phyloP scores from a whole-genome alignment of 352 stramenopile species.

The Pythium brassicae region DNA sequence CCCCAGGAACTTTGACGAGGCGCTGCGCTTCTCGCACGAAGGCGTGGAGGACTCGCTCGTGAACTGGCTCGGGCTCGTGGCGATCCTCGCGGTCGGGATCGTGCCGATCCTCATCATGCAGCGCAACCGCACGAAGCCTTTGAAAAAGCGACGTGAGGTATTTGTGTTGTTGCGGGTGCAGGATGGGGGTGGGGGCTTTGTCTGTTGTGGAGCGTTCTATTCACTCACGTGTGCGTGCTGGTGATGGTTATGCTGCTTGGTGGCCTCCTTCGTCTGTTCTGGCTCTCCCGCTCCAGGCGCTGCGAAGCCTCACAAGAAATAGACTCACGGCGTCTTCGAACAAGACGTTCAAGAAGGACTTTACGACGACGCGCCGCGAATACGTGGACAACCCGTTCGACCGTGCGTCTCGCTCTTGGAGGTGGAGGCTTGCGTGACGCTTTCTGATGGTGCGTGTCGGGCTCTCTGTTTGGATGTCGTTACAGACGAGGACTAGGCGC shows the following conservation, averaged over 20 bases:
- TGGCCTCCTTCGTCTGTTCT: no score
- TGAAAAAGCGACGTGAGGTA: constrained; percentile 78
- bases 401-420: constrained; percentile 10
- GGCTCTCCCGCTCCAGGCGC: constrained; percentile 21
- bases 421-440: background rate
- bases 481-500: background rate
- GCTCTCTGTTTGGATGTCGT: background rate
- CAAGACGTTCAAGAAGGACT: constrained; percentile 38
- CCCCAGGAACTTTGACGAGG: constrained; percentile 73
- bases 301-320: constrained; percentile 74
- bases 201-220: no score
- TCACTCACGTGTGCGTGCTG: background rate
- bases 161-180: constrained; percentile 3
- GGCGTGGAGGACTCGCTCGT: constrained; percentile 66
- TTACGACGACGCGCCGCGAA: constrained; percentile 40
- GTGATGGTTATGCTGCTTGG: constrained; percentile 1
- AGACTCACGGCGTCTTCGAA: constrained; percentile 51
- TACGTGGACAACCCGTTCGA: constrained; percentile 42
- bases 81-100: constrained; percentile 45
- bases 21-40: constrained; percentile 55
- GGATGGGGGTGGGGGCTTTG: background rate
- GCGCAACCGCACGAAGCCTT: constrained; percentile 60
- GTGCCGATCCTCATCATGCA: constrained; percentile 69
- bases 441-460: background rate
- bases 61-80: constrained; percentile 67